phyloP scores from a whole-genome alignment of 2,329 filamentous ascomycete genomes.

The Graphilbum sp. region DNA sequence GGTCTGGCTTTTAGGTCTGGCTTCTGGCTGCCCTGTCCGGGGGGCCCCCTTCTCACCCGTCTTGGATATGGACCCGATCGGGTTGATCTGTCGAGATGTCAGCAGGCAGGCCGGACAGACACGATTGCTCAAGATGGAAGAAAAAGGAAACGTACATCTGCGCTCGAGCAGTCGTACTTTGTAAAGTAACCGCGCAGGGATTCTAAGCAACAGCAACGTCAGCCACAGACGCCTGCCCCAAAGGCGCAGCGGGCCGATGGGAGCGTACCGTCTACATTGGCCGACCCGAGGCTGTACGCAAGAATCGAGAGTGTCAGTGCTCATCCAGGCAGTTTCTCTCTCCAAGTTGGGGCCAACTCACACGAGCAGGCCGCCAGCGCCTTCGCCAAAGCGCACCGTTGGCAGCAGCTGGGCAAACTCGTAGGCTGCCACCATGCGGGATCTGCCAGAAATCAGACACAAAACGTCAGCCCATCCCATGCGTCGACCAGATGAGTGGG shows the following conservation, averaged over 20 bases:
- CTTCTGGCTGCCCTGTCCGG: too few relatives aligned
- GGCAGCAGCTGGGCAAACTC: conserved; percentile 15
- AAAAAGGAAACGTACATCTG: conserved; percentile 1
- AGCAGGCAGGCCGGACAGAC: background rate
- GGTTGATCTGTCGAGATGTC: conserved; percentile 28
- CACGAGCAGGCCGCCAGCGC: conserved; percentile 10
- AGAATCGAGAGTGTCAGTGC: too few relatives aligned
- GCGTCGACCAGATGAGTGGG: too few relatives aligned
- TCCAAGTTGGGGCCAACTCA: background rate
- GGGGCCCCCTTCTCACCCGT: conserved; percentile 5
- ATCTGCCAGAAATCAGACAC: background rate
- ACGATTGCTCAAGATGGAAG: background rate
- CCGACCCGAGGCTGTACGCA: conserved; percentile 9
- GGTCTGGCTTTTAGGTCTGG: too few relatives aligned
- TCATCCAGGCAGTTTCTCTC: background rate
- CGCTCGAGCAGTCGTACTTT: conserved; percentile 45
- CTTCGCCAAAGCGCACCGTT: conserved; percentile 8
- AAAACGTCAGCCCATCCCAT: too few relatives aligned
- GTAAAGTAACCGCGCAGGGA: conserved; percentile 34
- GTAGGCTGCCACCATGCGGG: conserved; percentile 44
- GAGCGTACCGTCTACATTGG: conserved; percentile 14
- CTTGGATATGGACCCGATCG: conserved; percentile 45
- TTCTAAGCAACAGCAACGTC: conserved; percentile 16
- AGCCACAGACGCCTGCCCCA: background rate
- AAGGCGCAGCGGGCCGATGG: conserved; percentile 1